Evolutionary conservation across 2,329 filamentous ascomycete species (phyloP).

Genomic region (Penicillium sp.): DNA sequence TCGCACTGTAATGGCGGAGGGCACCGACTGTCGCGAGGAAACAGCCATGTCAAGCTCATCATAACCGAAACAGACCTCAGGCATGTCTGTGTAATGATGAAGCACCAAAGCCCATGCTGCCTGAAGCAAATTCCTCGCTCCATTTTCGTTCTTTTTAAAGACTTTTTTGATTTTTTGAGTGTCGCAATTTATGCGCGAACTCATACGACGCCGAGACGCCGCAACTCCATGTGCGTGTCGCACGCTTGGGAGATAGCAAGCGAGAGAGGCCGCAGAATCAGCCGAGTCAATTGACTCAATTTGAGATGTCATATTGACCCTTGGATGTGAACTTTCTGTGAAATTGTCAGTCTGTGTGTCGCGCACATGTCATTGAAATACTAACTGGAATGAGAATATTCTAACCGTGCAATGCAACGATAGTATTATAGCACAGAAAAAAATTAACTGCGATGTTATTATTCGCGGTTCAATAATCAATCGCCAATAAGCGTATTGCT

Average conservation of each 20-base stretch:
- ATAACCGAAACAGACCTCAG: slow-evolving; percentile 48
- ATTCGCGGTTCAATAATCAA: neutral
- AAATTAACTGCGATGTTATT: neutral
- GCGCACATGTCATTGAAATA: neutral
- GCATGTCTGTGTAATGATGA: slow-evolving; percentile 43
- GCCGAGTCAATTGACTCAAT: neutral
- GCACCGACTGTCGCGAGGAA: slow-evolving; percentile 17
- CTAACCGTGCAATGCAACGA: neutral
- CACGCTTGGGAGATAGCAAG: slow-evolving; percentile 35
- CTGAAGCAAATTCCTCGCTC: slow-evolving; percentile 25
- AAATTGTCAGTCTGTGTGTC: neutral
- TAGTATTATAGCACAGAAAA: neutral
- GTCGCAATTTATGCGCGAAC: slow-evolving; percentile 30
- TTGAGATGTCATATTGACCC: slow-evolving; percentile 3
- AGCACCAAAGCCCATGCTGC: slow-evolving; percentile 47
- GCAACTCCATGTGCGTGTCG: slow-evolving; percentile 25
- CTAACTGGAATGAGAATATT: neutral
- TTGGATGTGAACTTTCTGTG: neutral
- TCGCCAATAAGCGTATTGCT: neutral
- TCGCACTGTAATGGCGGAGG: slow-evolving; percentile 23
- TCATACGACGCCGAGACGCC: slow-evolving; percentile 29
- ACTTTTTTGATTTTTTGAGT: slow-evolving; percentile 18
- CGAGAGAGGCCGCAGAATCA: slow-evolving; percentile 27
- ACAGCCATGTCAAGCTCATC: slow-evolving; percentile 25
- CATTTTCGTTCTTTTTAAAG: slow-evolving; percentile 3